Conservation (phyloP, 495 filamentous ascomycete genomes). For the Tuber magnatum region DNA sequence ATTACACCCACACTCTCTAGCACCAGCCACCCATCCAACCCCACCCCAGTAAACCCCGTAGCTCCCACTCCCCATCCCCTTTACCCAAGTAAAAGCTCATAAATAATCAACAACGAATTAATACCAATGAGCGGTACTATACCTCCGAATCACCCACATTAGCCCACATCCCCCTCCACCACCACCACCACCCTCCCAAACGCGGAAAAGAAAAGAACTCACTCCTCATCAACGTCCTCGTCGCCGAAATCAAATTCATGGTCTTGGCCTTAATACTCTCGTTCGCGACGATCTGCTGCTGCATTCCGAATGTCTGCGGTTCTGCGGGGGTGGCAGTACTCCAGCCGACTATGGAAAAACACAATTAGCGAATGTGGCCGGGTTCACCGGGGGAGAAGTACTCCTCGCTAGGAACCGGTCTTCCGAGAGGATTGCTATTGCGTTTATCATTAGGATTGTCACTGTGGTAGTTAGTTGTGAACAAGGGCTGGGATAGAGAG, state of each 20-base stretch:
- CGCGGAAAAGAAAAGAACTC: slow-evolving; percentile 43
- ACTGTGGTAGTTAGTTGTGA: slow-evolving; percentile 31
- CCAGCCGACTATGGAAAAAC: slow-evolving; percentile 45
- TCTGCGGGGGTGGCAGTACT: slow-evolving; percentile 48
- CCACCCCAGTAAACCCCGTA: background rate
- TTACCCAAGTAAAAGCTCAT: slow-evolving; percentile 78
- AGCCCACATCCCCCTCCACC: slow-evolving; percentile 21
- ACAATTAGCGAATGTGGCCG: background rate
- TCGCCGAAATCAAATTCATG: slow-evolving; percentile 81
- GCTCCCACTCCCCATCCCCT: background rate
- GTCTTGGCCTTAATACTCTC: slow-evolving; percentile 75
- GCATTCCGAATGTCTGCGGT: slow-evolving; percentile 29
- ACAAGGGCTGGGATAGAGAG: background rate
- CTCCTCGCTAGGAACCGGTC: slow-evolving; percentile 94
- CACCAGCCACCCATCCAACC: background rate
- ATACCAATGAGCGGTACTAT: slow-evolving; percentile 88
- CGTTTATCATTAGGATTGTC: slow-evolving; percentile 76
- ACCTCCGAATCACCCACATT: background rate
- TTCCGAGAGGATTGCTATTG: slow-evolving; percentile 91
- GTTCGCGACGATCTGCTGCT: slow-evolving; percentile 17
- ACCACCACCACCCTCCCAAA: background rate
- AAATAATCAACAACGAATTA: slow-evolving; percentile 83
- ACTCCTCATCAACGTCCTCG: slow-evolving; percentile 93
- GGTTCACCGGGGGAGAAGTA: slow-evolving; percentile 47
- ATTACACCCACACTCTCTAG: background rate